Conservation (phyloP, 164 flowering plant genomes). For the Aristolochia californica region DNA sequence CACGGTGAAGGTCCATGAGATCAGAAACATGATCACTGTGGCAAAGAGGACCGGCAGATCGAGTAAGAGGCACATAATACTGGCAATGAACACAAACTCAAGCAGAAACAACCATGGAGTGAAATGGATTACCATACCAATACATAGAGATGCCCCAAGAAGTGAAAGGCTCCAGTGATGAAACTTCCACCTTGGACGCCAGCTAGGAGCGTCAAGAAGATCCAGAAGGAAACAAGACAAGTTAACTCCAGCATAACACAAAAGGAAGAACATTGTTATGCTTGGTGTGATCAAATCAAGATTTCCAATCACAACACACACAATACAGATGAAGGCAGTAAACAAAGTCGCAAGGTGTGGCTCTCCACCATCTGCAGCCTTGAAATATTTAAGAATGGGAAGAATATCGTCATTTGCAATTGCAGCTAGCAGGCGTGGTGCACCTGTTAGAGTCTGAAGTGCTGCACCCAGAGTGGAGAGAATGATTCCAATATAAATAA, state of each 20-base stretch:
- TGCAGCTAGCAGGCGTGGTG: slow-evolving; percentile 96
- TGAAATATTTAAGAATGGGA: slow-evolving; percentile 93
- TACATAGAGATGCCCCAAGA: slow-evolving; percentile 82
- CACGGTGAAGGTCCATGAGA: slow-evolving; percentile 96
- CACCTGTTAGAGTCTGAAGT: slow-evolving; percentile 93
- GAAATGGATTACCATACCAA: slow-evolving; percentile 40
- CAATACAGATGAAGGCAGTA: slow-evolving; percentile 80
- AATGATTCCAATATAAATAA: slow-evolving; percentile 80
- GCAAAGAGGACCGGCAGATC: neutral
- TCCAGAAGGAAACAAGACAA: slow-evolving; percentile 98
- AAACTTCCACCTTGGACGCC: slow-evolving; percentile 99
- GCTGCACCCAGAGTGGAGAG: slow-evolving; percentile 99
- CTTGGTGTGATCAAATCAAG: slow-evolving; percentile 95
- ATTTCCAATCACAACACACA: slow-evolving; percentile 90
- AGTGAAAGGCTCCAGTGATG: slow-evolving; percentile 99
- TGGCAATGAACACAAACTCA: neutral
- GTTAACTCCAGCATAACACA: slow-evolving; percentile 95
- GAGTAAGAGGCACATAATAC: neutral
- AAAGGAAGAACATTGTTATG: slow-evolving; percentile 91
- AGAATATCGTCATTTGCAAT: slow-evolving; percentile 98
- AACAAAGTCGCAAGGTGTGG: slow-evolving; percentile 90
- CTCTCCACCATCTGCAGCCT: slow-evolving; percentile 82
- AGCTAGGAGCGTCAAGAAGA: slow-evolving; percentile 98
- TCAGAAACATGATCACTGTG: slow-evolving; percentile 97
- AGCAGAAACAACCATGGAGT: neutral